Conservation (phyloP, 768 basidiomycete genomes). For the Tulasnella sp. region DNA sequence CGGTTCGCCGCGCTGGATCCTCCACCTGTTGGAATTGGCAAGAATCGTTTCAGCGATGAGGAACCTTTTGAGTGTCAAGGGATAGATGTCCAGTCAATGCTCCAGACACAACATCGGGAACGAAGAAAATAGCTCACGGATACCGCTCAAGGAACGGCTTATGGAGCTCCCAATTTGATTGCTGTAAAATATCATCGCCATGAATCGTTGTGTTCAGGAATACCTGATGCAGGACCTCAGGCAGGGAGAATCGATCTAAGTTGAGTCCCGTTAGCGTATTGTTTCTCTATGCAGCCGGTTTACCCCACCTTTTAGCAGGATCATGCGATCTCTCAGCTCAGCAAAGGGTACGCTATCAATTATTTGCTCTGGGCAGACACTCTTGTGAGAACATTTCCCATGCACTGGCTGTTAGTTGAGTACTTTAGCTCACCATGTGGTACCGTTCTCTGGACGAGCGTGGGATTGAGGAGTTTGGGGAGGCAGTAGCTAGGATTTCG, state of each 20-base stretch:
- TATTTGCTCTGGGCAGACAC: conserved; percentile 52
- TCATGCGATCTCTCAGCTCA: conserved; percentile 83
- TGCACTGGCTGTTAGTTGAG: too few relatives aligned
- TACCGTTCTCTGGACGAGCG: conserved; percentile 75
- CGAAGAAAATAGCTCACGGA: conserved; percentile 39
- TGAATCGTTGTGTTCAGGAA: conserved; percentile 61
- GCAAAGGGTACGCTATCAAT: conserved; percentile 87
- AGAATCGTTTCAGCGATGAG: conserved; percentile 66
- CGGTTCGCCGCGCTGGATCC: conserved; percentile 66
- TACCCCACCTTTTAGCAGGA: conserved; percentile 63
- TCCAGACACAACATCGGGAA: neutral
- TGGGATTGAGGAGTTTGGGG: conserved; percentile 78
- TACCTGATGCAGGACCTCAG: conserved; percentile 70
- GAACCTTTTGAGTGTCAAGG: conserved; percentile 34
- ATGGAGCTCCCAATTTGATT: conserved; percentile 80
- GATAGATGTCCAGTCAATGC: neutral
- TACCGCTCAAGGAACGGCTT: conserved; percentile 78
- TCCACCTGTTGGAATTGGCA: conserved; percentile 74
- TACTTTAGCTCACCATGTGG: conserved; percentile 56
- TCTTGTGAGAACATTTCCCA: neutral
- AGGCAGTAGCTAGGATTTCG: conserved; percentile 79
- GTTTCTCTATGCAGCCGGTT: too few relatives aligned
- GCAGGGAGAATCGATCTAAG: conserved; percentile 65
- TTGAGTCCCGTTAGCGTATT: conserved; percentile 3
- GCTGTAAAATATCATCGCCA: conserved; percentile 84